These are phyloP conservation scores for Syncephalis plumigaleata DNA, from an alignment of 371 early-diverging fungal genomes.

Conservation along the genomic window DNA sequence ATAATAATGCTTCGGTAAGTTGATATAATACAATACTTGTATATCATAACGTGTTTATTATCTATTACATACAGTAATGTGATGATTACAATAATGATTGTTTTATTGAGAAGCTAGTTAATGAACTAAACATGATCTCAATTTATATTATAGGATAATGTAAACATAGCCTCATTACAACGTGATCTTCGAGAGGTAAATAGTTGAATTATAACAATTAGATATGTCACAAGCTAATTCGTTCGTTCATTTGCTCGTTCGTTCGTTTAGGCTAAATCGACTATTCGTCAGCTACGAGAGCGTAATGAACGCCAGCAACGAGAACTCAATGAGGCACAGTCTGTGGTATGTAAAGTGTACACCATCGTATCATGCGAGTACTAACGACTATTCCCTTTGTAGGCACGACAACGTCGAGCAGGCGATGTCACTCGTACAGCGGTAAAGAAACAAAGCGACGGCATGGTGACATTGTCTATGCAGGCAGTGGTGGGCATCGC, in stretches of 20 bases:
- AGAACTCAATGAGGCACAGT: slow-evolving; percentile 1
- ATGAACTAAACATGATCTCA: too few species aligned
- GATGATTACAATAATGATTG: too few species aligned
- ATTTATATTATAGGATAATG: neutral
- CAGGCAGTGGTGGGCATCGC: slow-evolving; percentile 7
- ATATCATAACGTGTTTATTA: too few species aligned
- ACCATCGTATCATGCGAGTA: neutral
- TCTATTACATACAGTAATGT: too few species aligned
- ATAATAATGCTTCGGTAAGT: neutral
- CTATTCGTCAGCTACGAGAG: neutral
- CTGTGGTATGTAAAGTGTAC: neutral
- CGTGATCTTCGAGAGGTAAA: neutral
- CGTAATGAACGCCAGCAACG: slow-evolving; percentile 5
- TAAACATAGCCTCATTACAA: neutral
- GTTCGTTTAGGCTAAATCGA: slow-evolving; percentile 2
- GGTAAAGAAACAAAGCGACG: neutral
- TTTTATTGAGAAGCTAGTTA: too few species aligned
- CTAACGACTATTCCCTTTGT: neutral
- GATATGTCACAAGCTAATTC: neutral
- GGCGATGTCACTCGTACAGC: neutral
- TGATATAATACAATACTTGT: too few species aligned
- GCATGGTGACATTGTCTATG: slow-evolving; percentile 4
- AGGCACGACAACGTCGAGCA: neutral
- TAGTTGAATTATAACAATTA: slow-evolving; percentile 2
- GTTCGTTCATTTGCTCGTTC: neutral